phyloP scores from a whole-genome alignment of 192 early-diverging fungal genomes.

The Rhizoclosmatium globosum region DNA sequence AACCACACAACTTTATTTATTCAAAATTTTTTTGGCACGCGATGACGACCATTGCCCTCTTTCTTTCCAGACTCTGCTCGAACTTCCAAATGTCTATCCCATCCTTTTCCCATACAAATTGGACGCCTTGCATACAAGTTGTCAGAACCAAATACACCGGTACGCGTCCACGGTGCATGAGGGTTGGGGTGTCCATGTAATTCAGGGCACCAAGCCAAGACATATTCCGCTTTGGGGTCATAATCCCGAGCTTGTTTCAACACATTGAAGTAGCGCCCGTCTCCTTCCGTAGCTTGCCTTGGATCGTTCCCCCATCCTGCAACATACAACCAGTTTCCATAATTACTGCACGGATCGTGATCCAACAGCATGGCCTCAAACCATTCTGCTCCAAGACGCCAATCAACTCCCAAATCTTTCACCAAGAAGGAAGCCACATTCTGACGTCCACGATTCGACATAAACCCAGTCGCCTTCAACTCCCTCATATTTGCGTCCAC shows the following conservation, averaged over 20 bases:
- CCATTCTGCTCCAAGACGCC: conserved; percentile 49
- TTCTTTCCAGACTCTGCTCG: no score
- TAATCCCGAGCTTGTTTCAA: conserved; percentile 55
- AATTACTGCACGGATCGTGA: conserved; percentile 54
- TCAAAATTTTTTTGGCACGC: no score
- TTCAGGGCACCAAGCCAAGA: conserved; percentile 48
- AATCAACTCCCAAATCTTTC: conserved; percentile 44
- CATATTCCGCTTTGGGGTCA: conserved; percentile 47
- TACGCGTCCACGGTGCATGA: conserved; percentile 14
- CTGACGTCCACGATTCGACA: conserved; percentile 47
- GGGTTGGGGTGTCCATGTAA: conserved; percentile 4
- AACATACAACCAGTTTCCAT: conserved; percentile 58
- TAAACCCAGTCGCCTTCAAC: conserved; percentile 44
- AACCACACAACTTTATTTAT: no score
- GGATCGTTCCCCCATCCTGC: conserved; percentile 55
- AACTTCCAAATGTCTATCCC: no score
- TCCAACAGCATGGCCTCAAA: conserved; percentile 48
- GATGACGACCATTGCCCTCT: no score
- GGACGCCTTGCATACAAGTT: no score
- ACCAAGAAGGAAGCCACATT: conserved; percentile 53
- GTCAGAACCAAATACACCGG: no score
- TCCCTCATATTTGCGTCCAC: conserved; percentile 55
- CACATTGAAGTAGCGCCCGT: conserved; percentile 47
- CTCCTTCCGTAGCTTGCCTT: neutral
- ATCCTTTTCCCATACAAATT: no score